Evolutionary conservation across 2,329 filamentous ascomycete genomes (phyloP), one percentile per base, ranked within the genome.

Genomic region (Venturia asperata): DNA sequence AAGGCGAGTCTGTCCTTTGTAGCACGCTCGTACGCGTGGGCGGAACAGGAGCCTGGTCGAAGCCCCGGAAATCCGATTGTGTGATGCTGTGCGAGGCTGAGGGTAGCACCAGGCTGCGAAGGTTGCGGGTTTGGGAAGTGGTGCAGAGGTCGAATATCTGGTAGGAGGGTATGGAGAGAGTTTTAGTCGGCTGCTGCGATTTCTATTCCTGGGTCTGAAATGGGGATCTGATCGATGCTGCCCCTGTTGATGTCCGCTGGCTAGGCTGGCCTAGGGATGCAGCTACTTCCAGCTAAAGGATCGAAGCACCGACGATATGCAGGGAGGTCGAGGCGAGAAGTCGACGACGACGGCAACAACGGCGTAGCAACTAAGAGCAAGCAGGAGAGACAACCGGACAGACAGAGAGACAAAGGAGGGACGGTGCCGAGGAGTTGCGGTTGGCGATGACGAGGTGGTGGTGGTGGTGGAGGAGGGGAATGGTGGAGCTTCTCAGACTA

Each of bases 21-120:
- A 34, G 49, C 63, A 64, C 63, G 37, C 34, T 60, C 19, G 27
- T 41, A 37, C 34, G 60, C 30, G 47, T 64, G 43, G 63, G 63
- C 61, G 37, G 47, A 61, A 64, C 63, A 58, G 42, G 49, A 64
- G 45, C 47, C 37, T 64, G 63, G 24, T 37, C 19, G 45, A 64
- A 47, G 47, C 52, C 47, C 63, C 47, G 63, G 30, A 58, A 19
- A 30, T 65, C 27, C 39, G 64, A 56, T 65, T 62, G 64, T 65
- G 64, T 34, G 64, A 62, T 62, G 64, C 42, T 61, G 64, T 65
- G 45, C 43, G 45, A 65, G 52, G 64, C 41, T 30, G 52, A 41
- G 10, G 42, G 56, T 65, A 21, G 56, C 13, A 65, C 64, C 10
- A 63, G 64, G 42, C 63, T 65, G 64, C 56, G 56, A 39, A 52